Evolutionary conservation across 495 filamentous ascomycete species (phyloP).

Genomic region (Podospora tetraspora): DNA sequence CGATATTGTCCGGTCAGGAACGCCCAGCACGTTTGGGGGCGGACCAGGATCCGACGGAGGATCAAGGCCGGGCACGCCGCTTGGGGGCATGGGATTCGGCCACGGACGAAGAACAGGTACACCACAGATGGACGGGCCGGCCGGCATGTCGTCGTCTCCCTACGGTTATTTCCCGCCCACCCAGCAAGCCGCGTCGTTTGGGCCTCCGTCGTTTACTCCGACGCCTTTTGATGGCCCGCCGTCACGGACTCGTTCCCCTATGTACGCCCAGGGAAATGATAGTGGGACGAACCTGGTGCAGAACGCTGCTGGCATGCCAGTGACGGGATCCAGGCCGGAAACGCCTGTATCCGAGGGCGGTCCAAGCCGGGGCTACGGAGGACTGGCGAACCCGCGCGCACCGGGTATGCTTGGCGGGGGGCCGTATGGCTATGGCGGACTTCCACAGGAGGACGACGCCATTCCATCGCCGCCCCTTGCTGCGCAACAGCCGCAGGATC

Average conservation of each 20-base stretch:
- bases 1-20: slow-evolving; percentile 64
- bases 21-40: slow-evolving; percentile 52
- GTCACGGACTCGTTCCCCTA: slow-evolving; percentile 30
- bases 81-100: slow-evolving; percentile 33
- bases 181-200: slow-evolving; percentile 11
- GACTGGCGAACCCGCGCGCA: slow-evolving; percentile 25
- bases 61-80: slow-evolving; percentile 41
- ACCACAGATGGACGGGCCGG: slow-evolving; percentile 17
- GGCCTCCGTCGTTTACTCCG: slow-evolving; percentile 12
- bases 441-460: slow-evolving; percentile 44
- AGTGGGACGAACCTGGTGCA: slow-evolving; percentile 40
- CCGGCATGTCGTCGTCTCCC: slow-evolving; percentile 20
- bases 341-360: slow-evolving; percentile 24
- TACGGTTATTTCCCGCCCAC: slow-evolving; percentile 16
- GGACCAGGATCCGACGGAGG: slow-evolving; percentile 25
- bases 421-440: slow-evolving; percentile 46
- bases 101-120: slow-evolving; percentile 15
- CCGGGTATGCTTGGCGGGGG: slow-evolving; percentile 46
- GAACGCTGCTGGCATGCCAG: slow-evolving; percentile 38
- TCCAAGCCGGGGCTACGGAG: slow-evolving; percentile 10
- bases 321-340: slow-evolving; percentile 24
- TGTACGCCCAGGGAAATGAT: slow-evolving; percentile 41
- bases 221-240: slow-evolving; percentile 13
- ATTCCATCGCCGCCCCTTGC: slow-evolving; percentile 27
- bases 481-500: slow-evolving; percentile 16